phyloP scores from a whole-genome alignment of 2,329 filamentous ascomycete species.

The Phyllosticta capitalensis region DNA sequence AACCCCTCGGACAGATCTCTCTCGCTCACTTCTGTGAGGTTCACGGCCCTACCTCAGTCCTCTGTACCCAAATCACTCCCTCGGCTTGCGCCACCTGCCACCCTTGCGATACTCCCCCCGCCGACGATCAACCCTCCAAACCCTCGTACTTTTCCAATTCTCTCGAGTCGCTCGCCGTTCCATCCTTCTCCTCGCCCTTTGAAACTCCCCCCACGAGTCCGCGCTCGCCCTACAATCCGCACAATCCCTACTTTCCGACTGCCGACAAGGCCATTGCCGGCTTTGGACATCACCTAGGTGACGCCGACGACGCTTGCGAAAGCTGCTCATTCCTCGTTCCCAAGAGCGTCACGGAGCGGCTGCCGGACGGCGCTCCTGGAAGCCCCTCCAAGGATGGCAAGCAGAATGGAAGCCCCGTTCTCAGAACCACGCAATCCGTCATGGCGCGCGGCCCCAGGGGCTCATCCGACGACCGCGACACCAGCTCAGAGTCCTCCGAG shows the following conservation, averaged over 20 bases:
- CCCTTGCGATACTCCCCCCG: conserved; percentile 34
- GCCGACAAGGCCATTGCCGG: conserved; percentile 17
- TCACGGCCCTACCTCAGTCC: conserved; percentile 53
- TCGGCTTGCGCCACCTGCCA: conserved; percentile 46
- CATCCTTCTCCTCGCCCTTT: conserved; percentile 27
- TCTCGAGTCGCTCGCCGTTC: conserved; percentile 15
- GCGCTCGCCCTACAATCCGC: conserved; percentile 22
- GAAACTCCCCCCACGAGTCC: conserved; percentile 34
- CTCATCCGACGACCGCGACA: conserved; percentile 15
- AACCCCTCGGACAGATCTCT: conserved; percentile 41
- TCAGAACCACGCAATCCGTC: conserved; percentile 45
- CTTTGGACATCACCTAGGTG: conserved; percentile 26
- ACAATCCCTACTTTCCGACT: conserved; percentile 43
- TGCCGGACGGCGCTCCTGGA: conserved; percentile 45
- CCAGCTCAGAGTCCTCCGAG: conserved; percentile 21
- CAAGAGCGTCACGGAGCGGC: conserved; percentile 43
- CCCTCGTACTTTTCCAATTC: conserved; percentile 24
- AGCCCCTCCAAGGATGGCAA: conserved; percentile 40
- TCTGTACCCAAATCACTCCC: conserved; percentile 50
- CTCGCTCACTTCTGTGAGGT: conserved; percentile 55
- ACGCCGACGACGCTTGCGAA: conserved; percentile 44
- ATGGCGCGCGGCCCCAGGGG: conserved; percentile 36
- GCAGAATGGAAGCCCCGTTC: conserved; percentile 43
- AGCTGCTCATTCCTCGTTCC: conserved; percentile 49
- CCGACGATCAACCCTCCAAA: conserved; percentile 26